phyloP scores from a whole-genome alignment of 768 basidiomycete species.

The Hericium erinaceus region DNA sequence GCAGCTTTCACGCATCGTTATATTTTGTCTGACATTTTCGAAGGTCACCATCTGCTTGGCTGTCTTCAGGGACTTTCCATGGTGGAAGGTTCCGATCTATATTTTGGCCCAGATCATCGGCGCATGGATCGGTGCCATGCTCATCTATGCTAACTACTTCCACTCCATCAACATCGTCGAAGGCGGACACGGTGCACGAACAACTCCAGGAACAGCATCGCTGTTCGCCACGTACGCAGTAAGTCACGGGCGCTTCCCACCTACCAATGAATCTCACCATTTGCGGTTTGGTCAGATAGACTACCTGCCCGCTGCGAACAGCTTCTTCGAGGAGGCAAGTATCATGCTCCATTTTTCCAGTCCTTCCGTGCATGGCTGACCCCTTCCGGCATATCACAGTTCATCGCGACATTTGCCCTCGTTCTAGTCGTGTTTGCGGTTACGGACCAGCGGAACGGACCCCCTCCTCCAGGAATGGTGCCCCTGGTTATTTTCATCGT shows the following conservation, averaged over 20 bases:
- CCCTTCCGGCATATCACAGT: slow-evolving; percentile 23
- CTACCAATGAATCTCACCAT: background rate
- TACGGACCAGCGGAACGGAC: slow-evolving; percentile 42
- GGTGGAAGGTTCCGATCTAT: slow-evolving; percentile 70
- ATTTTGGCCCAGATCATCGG: slow-evolving; percentile 57
- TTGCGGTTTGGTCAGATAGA: slow-evolving; percentile 24
- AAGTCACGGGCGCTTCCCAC: background rate
- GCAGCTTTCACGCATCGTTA: background rate
- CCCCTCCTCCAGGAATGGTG: slow-evolving; percentile 38
- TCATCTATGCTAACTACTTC: slow-evolving; percentile 57
- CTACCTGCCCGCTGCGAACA: slow-evolving; percentile 20
- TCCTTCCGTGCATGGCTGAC: background rate
- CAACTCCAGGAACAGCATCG: slow-evolving; percentile 41
- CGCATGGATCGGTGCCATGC: slow-evolving; percentile 44
- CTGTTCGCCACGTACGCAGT: slow-evolving; percentile 59
- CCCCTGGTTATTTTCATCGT: slow-evolving; percentile 34
- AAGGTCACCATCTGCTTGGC: slow-evolving; percentile 69
- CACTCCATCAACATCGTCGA: slow-evolving; percentile 60
- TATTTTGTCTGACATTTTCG: background rate
- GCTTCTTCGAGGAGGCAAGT: slow-evolving; percentile 38
- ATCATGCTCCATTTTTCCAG: background rate
- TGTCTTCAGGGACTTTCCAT: slow-evolving; percentile 64
- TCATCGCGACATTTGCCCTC: slow-evolving; percentile 42
- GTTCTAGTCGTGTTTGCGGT: slow-evolving; percentile 43
- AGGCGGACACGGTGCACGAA: slow-evolving; percentile 50